phyloP scores from a whole-genome alignment of 1,139 yeast genomes.

The Kodamaea sp. region DNA sequence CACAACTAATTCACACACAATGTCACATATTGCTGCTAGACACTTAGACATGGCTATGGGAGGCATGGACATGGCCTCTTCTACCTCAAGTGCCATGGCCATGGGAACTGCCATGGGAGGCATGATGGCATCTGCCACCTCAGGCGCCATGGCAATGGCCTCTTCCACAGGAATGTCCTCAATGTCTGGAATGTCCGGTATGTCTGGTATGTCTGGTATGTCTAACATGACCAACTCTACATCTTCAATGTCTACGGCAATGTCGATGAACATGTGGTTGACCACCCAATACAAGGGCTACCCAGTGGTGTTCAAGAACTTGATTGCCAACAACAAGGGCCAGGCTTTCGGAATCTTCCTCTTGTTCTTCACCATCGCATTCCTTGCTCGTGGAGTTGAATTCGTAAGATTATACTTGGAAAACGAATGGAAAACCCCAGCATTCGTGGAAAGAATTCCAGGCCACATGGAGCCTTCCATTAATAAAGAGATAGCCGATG shows the following conservation, averaged over 20 bases:
- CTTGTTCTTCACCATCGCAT: constrained; percentile 56
- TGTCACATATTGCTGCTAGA: background rate
- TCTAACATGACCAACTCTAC: constrained; percentile 16
- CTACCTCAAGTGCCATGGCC: constrained; percentile 5
- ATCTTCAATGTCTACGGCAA: too few relatives aligned
- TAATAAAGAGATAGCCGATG: constrained; percentile 15
- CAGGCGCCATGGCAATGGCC: constrained; percentile 1
- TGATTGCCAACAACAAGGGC: constrained; percentile 55
- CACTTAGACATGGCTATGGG: constrained; percentile 11
- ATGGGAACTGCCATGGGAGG: constrained; percentile 6
- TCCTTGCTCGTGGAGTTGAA: constrained; percentile 57
- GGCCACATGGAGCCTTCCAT: constrained; percentile 8
- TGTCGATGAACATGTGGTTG: constrained; percentile 59
- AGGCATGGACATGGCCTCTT: constrained; percentile 2
- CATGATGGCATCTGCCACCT: constrained; percentile 13
- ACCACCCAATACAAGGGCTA: constrained; percentile 50
- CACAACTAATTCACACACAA: too few relatives aligned
- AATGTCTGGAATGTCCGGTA: constrained; percentile 6
- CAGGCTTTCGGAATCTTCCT: constrained; percentile 74
- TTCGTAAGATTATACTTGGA: constrained; percentile 65
- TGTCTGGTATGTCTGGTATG: constrained; percentile 8
- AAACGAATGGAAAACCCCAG: constrained; percentile 54
- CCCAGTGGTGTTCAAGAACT: constrained; percentile 60
- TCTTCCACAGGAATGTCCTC: constrained; percentile 4
- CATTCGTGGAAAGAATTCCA: constrained; percentile 19